Evolutionary conservation across 2,329 filamentous ascomycete genomes (phyloP), one percentile per base, ranked within the genome.

Genomic region (Erysiphe pulchra): DNA sequence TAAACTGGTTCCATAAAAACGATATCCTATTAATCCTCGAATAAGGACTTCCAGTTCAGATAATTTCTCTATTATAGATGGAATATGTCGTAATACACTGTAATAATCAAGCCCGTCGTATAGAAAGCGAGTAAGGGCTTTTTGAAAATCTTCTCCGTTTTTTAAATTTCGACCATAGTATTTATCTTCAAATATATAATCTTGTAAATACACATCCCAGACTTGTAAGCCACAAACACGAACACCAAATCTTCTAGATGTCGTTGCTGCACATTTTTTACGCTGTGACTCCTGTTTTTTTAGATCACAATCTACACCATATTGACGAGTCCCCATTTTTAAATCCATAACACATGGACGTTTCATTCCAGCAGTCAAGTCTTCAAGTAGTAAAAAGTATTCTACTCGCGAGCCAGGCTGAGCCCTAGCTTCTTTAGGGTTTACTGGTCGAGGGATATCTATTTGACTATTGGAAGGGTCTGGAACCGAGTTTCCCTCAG

Each of bases 271-370:
- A 60, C 90, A 95, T 61, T 98, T 98, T 53, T 83, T 77, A 47
- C 83, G 75, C 60, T 98, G 90, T 0, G 90, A 95, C 49, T 79
- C 77, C 56, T 86, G 82, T 61, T 98, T 98, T 66, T 92, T 92
- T 39, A 84, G 76, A 45, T 72, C 77, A 2, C 90, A 90, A 53
- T 95, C 86, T 12, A 95, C 75, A 8, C 90, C 90, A 59, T 94
- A 95, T 58, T 98, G 90, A 2, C 90, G 77, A 8, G 90, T 98
- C 17, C 90, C 90, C 90, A 98, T 98, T 60, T 98, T 98, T 50
- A 98, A 67, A 58, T 98, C 90, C 61, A 98, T 80, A 48, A 98
- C 92, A 62, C 90, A 95, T 5, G 90, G 90, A 44, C 81, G 77
- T 58, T 84, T 86, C 90, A 98, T 95, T 32, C 87, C 87, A 1